Conservation (phyloP, 106 monocot species). For the Agapanthus africanus region DNA sequence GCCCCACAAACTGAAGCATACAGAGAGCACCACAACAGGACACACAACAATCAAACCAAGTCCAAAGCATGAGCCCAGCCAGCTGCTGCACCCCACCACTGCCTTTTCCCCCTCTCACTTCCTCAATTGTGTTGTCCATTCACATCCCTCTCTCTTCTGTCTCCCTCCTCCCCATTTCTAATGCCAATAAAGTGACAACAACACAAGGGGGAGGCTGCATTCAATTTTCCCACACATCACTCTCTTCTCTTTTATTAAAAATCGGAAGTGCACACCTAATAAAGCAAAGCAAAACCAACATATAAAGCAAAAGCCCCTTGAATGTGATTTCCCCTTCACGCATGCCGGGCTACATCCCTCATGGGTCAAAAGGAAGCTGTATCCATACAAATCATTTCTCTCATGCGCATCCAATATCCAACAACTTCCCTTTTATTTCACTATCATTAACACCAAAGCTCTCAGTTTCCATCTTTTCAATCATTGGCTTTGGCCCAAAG, state of each 20-base stretch:
- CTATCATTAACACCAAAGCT: background rate
- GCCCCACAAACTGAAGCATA: too few species aligned
- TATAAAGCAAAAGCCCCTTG: background rate
- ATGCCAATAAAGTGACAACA: too few species aligned
- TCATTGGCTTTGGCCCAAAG: background rate
- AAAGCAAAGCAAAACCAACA: background rate
- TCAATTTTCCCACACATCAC: background rate
- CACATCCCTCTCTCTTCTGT: background rate
- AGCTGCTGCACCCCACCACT: background rate
- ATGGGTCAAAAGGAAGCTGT: background rate
- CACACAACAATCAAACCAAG: background rate
- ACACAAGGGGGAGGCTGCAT: too few species aligned
- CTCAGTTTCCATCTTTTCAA: background rate
- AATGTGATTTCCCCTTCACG: too few species aligned
- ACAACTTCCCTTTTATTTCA: background rate
- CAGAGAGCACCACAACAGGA: too few species aligned
- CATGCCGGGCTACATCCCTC: background rate
- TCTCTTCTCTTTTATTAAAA: too few species aligned
- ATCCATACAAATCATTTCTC: background rate
- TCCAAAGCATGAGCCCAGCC: too few species aligned
- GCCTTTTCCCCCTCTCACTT: background rate
- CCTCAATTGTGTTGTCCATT: background rate
- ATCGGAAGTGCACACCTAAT: background rate
- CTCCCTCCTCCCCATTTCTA: background rate
- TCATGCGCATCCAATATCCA: background rate